These are phyloP conservation scores for Magnaporthales sp. DNA, from an alignment of 2,329 filamentous ascomycete species.

Conservation along the genomic window DNA sequence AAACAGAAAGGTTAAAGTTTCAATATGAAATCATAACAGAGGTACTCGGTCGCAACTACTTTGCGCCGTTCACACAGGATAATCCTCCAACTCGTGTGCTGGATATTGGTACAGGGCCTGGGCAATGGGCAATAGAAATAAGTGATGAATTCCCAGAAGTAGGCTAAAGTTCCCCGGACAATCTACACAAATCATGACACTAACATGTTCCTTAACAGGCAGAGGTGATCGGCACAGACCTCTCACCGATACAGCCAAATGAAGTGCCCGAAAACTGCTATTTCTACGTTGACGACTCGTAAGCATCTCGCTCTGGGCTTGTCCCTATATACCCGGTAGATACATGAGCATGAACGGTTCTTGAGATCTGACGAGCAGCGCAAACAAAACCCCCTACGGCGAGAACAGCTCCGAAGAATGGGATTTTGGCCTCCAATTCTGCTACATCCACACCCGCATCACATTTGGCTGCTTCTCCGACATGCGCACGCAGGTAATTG, in stretches of 20 bases:
- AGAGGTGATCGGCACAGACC: conserved; percentile 53
- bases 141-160: conserved; percentile 48
- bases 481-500: conserved; percentile 40
- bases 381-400: not conserved
- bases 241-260: conserved; percentile 58
- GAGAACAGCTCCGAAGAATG: conserved; percentile 31
- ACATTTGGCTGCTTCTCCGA: conserved; percentile 40
- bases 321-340: not conserved
- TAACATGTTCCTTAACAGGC: conserved; percentile 19
- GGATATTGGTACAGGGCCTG: conserved; percentile 40
- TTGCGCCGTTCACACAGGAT: conserved; percentile 19
- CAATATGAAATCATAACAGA: conserved; percentile 22
- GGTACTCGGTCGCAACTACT: conserved; percentile 19
- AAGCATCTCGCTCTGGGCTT: conserved; percentile 7
- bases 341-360: not conserved
- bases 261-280: conserved; percentile 64
- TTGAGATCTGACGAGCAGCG: not conserved
- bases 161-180: not conserved
- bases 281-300: conserved; percentile 63
- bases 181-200: not conserved
- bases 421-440: conserved; percentile 44
- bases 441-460: conserved; percentile 44
- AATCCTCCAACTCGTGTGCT: conserved; percentile 21
- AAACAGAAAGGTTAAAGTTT: conserved; percentile 21
- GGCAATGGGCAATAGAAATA: conserved; percentile 62